Evolutionary conservation across 106 monocot species (phyloP).

Genomic region (Alisma plantagoaquatica): DNA sequence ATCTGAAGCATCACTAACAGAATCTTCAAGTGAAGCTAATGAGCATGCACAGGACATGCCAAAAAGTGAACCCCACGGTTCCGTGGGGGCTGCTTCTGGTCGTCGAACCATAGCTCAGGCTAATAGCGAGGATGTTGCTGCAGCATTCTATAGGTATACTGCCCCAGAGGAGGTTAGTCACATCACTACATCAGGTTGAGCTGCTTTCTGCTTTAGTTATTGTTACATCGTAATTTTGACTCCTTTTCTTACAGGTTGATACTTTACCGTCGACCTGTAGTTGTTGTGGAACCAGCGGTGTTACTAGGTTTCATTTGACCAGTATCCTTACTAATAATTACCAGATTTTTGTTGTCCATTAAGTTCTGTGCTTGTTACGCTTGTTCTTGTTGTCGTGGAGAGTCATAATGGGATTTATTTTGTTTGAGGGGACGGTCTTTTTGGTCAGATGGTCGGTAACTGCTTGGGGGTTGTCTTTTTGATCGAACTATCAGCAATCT

Average conservation of each 20-base stretch:
- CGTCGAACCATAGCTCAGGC: constrained; percentile 78
- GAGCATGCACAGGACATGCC: no score
- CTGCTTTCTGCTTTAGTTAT: neutral
- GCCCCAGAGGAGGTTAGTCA: constrained; percentile 87
- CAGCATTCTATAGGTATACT: constrained; percentile 76
- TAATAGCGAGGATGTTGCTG: constrained; percentile 62
- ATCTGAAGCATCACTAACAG: no score
- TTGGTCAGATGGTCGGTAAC: no score
- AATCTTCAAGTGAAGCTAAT: no score
- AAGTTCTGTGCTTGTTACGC: no score
- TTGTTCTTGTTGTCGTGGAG: no score
- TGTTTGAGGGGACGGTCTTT: no score
- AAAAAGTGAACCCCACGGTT: constrained; percentile 42
- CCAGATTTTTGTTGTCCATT: neutral
- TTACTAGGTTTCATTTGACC: constrained; percentile 65
- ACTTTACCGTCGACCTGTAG: constrained; percentile 95
- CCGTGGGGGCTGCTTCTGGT: constrained; percentile 74
- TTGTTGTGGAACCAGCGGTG: constrained; percentile 67
- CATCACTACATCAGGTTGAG: neutral
- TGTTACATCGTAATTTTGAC: neutral
- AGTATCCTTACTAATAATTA: constrained; percentile 58
- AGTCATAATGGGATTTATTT: no score
- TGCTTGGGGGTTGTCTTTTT: no score
- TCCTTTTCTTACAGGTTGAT: constrained; percentile 38
- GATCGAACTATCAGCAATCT: no score